These are phyloP conservation scores for Mycosphaerella arachidis DNA, from an alignment of 2,329 filamentous ascomycete genomes.

Conservation along the genomic window DNA sequence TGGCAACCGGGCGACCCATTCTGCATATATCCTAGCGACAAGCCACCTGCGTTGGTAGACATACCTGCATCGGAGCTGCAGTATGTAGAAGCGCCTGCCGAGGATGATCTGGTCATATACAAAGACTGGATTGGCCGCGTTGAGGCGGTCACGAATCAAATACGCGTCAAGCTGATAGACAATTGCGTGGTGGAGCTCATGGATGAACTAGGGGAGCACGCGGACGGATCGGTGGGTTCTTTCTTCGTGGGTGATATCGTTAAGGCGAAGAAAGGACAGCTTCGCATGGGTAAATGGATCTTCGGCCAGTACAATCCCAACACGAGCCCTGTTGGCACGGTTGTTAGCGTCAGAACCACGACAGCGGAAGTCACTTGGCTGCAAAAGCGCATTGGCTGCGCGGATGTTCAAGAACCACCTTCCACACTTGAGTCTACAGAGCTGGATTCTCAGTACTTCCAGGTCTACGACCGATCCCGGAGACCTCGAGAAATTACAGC, in stretches of 20 bases:
- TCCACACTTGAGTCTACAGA: slow-evolving; percentile 32
- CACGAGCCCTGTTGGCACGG: slow-evolving; percentile 46
- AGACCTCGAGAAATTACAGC: slow-evolving; percentile 9
- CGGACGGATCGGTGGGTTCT: slow-evolving; percentile 23
- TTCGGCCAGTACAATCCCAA: slow-evolving; percentile 50
- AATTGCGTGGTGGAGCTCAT: slow-evolving; percentile 52
- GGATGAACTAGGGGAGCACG: slow-evolving; percentile 38
- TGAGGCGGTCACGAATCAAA: slow-evolving; percentile 45
- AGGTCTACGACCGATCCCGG: slow-evolving; percentile 40
- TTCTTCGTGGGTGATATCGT: slow-evolving; percentile 48
- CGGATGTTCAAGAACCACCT: slow-evolving; percentile 24
- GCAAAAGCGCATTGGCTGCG: slow-evolving; percentile 34
- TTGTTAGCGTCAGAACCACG: slow-evolving; percentile 48
- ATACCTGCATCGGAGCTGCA: slow-evolving; percentile 31
- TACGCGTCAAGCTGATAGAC: slow-evolving; percentile 50
- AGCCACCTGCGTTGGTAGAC: slow-evolving; percentile 21
- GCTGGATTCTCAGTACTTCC: slow-evolving; percentile 40
- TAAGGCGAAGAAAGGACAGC: slow-evolving; percentile 48
- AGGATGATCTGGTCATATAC: slow-evolving; percentile 52
- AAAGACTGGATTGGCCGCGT: slow-evolving; percentile 55
- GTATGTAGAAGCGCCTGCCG: slow-evolving; percentile 35
- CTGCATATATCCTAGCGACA: slow-evolving; percentile 11
- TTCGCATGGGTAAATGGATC: slow-evolving; percentile 51
- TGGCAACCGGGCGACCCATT: slow-evolving; percentile 14
- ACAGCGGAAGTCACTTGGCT: slow-evolving; percentile 52